Percentiles rank a stretch among this genome's conserved stretches.
Conservation (phyloP, 202 grass and related monocot species). For the Alloteropsis angusta region DNA sequence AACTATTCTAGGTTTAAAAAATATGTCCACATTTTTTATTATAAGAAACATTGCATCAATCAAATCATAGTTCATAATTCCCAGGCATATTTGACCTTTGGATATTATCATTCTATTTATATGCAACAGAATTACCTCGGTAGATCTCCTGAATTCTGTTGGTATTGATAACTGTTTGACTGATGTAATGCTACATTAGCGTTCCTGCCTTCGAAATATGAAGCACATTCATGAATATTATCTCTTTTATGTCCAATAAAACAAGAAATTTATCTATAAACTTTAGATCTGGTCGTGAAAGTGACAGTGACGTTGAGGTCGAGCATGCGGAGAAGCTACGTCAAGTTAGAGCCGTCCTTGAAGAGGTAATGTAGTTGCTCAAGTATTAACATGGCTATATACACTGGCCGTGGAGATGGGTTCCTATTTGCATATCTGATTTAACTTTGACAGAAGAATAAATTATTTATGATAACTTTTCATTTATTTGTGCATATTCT, state of each 20-base stretch:
- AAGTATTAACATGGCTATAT: neutral
- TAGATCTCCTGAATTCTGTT: no score
- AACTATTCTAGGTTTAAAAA: neutral
- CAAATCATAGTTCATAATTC: neutral
- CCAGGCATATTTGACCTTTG: neutral
- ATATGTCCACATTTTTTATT: neutral
- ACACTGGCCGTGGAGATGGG: neutral
- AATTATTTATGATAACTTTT: neutral
- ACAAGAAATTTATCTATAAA: slow-evolving; percentile 21
- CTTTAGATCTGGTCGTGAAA: slow-evolving; percentile 87
- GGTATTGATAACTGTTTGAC: neutral
- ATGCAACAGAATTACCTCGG: neutral
- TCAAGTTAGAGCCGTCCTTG: slow-evolving; percentile 97
- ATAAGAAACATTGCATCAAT: neutral
- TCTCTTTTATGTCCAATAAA: neutral
- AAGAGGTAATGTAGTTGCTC: slow-evolving; percentile 56
- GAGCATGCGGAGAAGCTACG: slow-evolving; percentile 97
- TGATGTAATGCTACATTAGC: neutral
- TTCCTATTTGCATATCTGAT: neutral
- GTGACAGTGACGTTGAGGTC: slow-evolving; percentile 93
- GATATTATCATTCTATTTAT: neutral
- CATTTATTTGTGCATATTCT: neutral
- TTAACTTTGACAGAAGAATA: neutral
- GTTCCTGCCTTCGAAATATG: slow-evolving; percentile 2
- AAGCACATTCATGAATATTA: slow-evolving; percentile 11